These are phyloP conservation scores for Balansia obtecta DNA, from an alignment of 2,329 filamentous ascomycete species.

Conservation along the genomic window DNA sequence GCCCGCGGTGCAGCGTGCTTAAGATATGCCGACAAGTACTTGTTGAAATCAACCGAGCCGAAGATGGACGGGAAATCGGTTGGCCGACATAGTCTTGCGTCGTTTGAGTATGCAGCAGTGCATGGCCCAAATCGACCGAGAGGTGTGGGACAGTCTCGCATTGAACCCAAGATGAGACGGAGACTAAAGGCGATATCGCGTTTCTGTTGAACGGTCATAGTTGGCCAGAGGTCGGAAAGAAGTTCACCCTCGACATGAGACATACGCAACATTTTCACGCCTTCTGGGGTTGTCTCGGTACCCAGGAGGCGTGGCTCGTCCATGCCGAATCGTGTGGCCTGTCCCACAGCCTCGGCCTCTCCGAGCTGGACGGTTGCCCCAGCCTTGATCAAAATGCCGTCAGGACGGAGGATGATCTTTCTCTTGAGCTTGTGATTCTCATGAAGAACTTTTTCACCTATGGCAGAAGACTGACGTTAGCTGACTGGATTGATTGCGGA, in stretches of 20 bases:
- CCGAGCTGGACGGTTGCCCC: not conserved
- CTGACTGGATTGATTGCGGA: not conserved
- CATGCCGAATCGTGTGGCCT: not conserved
- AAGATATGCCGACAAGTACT: too few relatives aligned
- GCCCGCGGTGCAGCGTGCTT: too few relatives aligned
- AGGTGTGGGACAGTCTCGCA: not conserved
- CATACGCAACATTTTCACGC: slow-evolving; percentile 1
- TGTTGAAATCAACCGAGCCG: too few relatives aligned
- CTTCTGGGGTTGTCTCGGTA: too few relatives aligned
- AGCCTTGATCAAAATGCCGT: not conserved
- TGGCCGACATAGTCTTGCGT: too few relatives aligned
- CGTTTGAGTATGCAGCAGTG: too few relatives aligned
- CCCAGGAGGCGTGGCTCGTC: not conserved
- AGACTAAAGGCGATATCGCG: not conserved
- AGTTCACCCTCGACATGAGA: not conserved
- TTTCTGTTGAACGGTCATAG: not conserved
- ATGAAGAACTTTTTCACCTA: not conserved
- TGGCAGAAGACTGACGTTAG: not conserved
- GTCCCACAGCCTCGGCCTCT: slow-evolving; percentile 1
- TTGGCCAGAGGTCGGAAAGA: not conserved
- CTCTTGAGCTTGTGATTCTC: not conserved
- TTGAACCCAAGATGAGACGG: not conserved
- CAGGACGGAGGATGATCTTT: not conserved
- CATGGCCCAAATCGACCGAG: not conserved
- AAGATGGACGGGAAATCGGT: too few relatives aligned